Conservation (phyloP, 1,139 yeast genomes). For the Kodamaea anthophila region DNA sequence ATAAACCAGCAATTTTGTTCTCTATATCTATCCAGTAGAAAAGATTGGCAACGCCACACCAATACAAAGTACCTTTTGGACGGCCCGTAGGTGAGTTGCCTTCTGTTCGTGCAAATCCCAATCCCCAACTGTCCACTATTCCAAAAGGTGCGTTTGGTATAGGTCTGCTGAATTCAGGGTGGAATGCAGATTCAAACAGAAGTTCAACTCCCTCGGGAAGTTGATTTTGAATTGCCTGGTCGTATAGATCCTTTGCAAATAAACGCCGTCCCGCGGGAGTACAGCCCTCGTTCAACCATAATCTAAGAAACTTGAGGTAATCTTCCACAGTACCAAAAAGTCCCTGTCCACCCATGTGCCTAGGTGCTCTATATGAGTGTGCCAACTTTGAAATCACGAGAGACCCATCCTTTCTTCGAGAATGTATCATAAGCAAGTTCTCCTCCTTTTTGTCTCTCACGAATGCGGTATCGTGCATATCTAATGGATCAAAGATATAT, state of each 20-base stretch:
- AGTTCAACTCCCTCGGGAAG: constrained; percentile 22
- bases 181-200: constrained; percentile 6
- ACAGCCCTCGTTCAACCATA: constrained; percentile 41
- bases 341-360: constrained; percentile 50
- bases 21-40: constrained; percentile 42
- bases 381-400: constrained; percentile 1
- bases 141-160: constrained; percentile 6
- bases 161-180: constrained; percentile 6
- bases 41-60: constrained; percentile 44
- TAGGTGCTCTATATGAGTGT: constrained; percentile 2
- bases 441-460: constrained; percentile 15
- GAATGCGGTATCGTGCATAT: constrained; percentile 35
- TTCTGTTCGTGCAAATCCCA: constrained; percentile 7
- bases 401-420: constrained; percentile 8
- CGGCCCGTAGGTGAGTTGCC: constrained; percentile 33
- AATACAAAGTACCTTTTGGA: constrained; percentile 32
- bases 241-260: constrained; percentile 25
- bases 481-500: constrained; percentile 40
- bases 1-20: constrained; percentile 38
- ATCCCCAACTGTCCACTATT: constrained; percentile 4
- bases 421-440: constrained; percentile 23
- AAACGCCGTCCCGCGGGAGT: constrained; percentile 34
- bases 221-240: constrained; percentile 29
- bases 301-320: constrained; percentile 37
- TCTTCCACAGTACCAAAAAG: constrained; percentile 39